Conservation (phyloP, 2,329 filamentous ascomycete species). For the Botrytis galanthina region DNA sequence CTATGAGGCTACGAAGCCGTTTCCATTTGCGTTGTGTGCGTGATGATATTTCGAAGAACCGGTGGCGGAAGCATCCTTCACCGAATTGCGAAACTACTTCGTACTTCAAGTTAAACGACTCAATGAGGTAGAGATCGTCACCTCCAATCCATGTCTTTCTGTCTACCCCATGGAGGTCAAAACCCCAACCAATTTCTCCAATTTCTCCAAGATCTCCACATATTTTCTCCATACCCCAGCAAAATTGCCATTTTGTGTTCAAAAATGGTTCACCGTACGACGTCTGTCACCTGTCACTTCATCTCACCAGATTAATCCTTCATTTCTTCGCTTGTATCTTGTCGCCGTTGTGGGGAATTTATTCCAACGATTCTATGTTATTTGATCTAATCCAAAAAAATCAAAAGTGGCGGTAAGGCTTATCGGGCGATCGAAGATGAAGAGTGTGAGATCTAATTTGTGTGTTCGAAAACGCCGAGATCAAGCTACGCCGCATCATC, state of each 20-base stretch:
- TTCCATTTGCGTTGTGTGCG: neutral
- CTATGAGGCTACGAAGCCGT: neutral
- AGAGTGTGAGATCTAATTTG: too few relatives aligned
- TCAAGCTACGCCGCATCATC: neutral
- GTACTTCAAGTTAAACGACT: neutral
- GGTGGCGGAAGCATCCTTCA: neutral
- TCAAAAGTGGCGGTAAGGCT: neutral
- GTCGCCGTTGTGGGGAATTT: neutral
- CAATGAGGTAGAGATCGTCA: neutral
- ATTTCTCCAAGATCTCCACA: conserved; percentile 2
- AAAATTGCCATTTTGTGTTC: neutral
- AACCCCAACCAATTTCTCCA: neutral
- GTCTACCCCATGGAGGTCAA: neutral
- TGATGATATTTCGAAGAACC: neutral
- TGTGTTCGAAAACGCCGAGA: neutral
- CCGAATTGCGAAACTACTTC: neutral
- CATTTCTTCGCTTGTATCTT: neutral
- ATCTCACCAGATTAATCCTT: neutral
- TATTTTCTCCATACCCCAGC: neutral
- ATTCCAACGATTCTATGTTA: neutral
- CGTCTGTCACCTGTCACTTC: neutral
- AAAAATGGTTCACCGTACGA: neutral
- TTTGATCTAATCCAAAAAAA: neutral
- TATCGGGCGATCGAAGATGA: neutral
- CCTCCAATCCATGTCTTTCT: neutral